These are phyloP conservation scores for Aulographum hederae DNA, from an alignment of 2,329 filamentous ascomycete species.

Conservation along the genomic window DNA sequence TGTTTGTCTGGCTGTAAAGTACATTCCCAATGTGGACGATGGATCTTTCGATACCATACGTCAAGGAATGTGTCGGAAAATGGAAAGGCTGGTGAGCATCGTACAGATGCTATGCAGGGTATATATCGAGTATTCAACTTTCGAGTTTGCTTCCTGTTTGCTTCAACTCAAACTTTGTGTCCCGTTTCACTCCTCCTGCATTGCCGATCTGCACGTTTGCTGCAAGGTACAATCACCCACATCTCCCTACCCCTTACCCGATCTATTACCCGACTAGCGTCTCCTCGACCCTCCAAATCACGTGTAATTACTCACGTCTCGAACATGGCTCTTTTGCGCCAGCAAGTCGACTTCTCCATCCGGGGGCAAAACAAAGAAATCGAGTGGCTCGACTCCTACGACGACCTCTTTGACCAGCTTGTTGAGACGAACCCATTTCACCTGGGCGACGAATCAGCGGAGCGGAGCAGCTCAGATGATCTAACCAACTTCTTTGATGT, in stretches of 20 bases:
- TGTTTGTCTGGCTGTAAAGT: not conserved
- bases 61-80: not conserved
- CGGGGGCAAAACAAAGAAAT: constrained; percentile 31
- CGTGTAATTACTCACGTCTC: not conserved
- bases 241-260: constrained; percentile 6
- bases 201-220: constrained; percentile 6
- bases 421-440: constrained; percentile 38
- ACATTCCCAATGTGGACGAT: not conserved
- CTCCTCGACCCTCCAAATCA: not conserved
- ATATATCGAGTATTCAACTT: not conserved
- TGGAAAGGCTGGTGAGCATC: not conserved
- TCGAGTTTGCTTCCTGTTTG: not conserved
- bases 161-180: not conserved
- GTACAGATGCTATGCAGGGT: not conserved
- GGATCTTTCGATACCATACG: not conserved
- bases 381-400: constrained; percentile 35
- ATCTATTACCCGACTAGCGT: not conserved
- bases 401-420: constrained; percentile 46
- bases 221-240: constrained; percentile 7
- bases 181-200: not conserved
- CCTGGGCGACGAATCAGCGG: constrained; percentile 22
- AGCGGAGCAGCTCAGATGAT: constrained; percentile 28
- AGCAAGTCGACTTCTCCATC: constrained; percentile 16
- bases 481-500: constrained; percentile 33
- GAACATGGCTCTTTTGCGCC: constrained; percentile 9